phyloP scores from a whole-genome alignment of 306 rosid genomes.

The Ceratonia siliqua region DNA sequence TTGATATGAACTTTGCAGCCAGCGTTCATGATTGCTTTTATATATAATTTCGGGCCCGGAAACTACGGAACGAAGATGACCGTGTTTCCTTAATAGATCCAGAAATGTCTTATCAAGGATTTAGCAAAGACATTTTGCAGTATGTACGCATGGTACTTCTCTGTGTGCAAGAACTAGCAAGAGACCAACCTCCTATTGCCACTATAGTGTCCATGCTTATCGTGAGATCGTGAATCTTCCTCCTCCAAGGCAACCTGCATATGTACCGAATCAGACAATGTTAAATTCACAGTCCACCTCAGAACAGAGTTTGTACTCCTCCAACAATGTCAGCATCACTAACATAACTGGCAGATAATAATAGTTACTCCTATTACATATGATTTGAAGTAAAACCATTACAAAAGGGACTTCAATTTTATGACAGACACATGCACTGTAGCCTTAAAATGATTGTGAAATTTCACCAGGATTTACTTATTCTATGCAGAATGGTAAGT shows the following conservation, averaged over 20 bases:
- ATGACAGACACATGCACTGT: no score
- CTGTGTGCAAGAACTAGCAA: constrained; percentile 20
- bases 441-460: neutral
- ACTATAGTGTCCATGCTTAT: neutral
- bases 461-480: neutral
- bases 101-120: neutral
- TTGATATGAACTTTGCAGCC: neutral
- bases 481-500: neutral
- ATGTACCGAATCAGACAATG: neutral
- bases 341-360: neutral
- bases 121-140: neutral
- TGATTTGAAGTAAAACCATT: no score
- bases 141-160: constrained; percentile 8
- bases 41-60: neutral
- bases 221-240: constrained; percentile 7
- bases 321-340: no score
- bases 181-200: neutral
- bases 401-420: no score
- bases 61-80: neutral
- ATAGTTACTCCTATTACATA: neutral
- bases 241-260: constrained; percentile 1
- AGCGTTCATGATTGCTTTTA: neutral
- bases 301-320: no score
- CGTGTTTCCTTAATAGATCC: neutral
- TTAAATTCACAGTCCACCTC: neutral